Base-by-base conservation (phyloP, 192 early-diverging fungal species). In the Helicostylum pulchrum region DNA sequence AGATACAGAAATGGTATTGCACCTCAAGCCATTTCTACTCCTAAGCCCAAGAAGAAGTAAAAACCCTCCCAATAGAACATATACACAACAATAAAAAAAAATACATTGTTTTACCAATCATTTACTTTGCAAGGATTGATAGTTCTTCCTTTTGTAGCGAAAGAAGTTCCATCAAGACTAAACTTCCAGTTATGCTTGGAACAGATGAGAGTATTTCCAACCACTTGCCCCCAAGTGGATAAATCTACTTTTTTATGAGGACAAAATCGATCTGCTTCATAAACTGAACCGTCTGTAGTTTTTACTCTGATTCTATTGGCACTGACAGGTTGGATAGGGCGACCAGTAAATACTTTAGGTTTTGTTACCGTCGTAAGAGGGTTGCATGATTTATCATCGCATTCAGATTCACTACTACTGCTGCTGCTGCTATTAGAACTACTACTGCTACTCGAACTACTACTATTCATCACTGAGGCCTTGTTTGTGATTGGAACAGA, bases 261-360 rank as follows among this genome's bases (percentile, higher is more conserved):
- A 51, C 82, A 84, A 59, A 74, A 81, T n/a, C 82, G 73, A 53
- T 84, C 77, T 20, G 77, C 75, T 53, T 84, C 82, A 53, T 77
- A 84, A 17, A 74, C 74, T 21, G 62, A 64, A 8, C 82, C 82
- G 46, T 71, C 68, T 0, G 66, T 26, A 20, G 82, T 72, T 20
- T 64, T 71, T 19, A 84, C 76, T 52, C 70, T 66, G 8, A 84
- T 74, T 20, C 81, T 73, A 31, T 80, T 78, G 10, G 36, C 53
- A 58, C 59, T 59, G 32, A 64, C 55, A 36, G 65, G 50, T 39
- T 68, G 46, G 34, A 73, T 73, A 17, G 68, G 61, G n/a, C 68
- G 53, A 54, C 62, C 62, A 14, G 62, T 43, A 11, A 53, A 64
- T 10, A 39, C 50, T 39, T 64, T 64, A 15, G 57, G 7, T 42